A percentile compares a stretch with the other conserved stretches of the same genome.
phyloP scores from a whole-genome alignment of 2,329 filamentous ascomycete genomes.

The Xylariomycetidae sp. region DNA sequence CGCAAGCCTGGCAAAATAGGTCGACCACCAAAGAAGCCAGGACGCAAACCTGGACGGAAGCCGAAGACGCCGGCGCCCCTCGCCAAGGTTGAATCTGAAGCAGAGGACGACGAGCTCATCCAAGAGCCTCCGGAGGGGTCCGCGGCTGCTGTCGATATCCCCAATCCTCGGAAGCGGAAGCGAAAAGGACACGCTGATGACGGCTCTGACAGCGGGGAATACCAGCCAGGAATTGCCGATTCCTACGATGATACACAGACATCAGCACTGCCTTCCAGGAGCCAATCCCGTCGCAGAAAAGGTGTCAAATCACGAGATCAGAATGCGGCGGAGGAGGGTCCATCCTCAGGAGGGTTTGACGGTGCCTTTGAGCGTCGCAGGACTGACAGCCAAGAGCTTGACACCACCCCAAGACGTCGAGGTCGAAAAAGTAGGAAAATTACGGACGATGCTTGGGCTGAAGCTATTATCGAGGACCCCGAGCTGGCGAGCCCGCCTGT shows the following conservation, averaged over 20 bases:
- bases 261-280: conserved; percentile 2
- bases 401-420: conserved; percentile 15
- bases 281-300: conserved; percentile 1
- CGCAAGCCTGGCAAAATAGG: too few relatives aligned
- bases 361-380: too few relatives aligned
- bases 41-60: conserved; percentile 20
- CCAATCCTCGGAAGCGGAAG: conserved; percentile 21
- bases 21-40: too few relatives aligned
- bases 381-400: conserved; percentile 11
- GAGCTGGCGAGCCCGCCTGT: conserved; percentile 7
- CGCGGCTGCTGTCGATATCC: conserved; percentile 13
- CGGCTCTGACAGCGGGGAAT: conserved; percentile 23
- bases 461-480: conserved; percentile 12
- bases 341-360: too few relatives aligned
- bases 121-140: conserved; percentile 17
- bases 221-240: conserved; percentile 16
- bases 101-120: conserved; percentile 19
- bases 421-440: conserved; percentile 15
- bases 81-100: conserved; percentile 20
- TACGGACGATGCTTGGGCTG: conserved; percentile 10
- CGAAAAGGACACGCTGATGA: conserved; percentile 13
- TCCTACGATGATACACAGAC: conserved; percentile 20
- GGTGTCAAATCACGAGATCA: conserved; percentile 8
- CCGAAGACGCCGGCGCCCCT: conserved; percentile 26
- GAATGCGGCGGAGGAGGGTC: conserved; percentile 9